Evolutionary conservation across 2,329 filamentous ascomycete species (phyloP).

Genomic region (Neoscytalidium dimidiatum): DNA sequence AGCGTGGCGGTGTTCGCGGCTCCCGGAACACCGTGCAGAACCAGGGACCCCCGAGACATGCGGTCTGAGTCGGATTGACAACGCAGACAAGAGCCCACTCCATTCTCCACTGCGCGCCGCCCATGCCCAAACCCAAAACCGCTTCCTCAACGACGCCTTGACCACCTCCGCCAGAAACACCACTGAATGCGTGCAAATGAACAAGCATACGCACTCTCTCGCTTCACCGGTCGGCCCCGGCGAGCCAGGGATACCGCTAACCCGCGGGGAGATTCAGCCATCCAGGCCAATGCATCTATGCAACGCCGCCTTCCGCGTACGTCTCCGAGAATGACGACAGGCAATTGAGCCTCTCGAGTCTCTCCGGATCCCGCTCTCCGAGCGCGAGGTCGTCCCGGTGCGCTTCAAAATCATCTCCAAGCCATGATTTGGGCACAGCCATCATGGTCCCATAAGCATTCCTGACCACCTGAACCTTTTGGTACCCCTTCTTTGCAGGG

Average conservation of each 20-base stretch:
- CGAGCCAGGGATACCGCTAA: too few relatives aligned
- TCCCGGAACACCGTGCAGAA: neutral
- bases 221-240: too few relatives aligned
- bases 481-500: neutral
- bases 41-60: constrained; percentile 11
- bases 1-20: constrained; percentile 12
- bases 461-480: constrained; percentile 26
- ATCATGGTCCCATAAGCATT: constrained; percentile 24
- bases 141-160: neutral
- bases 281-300: neutral
- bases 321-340: constrained; percentile 33
- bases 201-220: too few relatives aligned
- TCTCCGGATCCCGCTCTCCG: neutral
- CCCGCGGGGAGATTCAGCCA: too few relatives aligned
- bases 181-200: neutral
- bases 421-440: constrained; percentile 32
- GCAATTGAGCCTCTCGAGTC: constrained; percentile 27
- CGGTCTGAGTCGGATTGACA: constrained; percentile 14
- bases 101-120: neutral
- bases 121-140: neutral
- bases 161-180: neutral
- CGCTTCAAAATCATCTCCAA: neutral
- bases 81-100: constrained; percentile 1
- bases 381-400: neutral
- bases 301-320: constrained; percentile 22